Conservation (phyloP, 2,329 filamentous ascomycete species). For the Penicillium sp. region DNA sequence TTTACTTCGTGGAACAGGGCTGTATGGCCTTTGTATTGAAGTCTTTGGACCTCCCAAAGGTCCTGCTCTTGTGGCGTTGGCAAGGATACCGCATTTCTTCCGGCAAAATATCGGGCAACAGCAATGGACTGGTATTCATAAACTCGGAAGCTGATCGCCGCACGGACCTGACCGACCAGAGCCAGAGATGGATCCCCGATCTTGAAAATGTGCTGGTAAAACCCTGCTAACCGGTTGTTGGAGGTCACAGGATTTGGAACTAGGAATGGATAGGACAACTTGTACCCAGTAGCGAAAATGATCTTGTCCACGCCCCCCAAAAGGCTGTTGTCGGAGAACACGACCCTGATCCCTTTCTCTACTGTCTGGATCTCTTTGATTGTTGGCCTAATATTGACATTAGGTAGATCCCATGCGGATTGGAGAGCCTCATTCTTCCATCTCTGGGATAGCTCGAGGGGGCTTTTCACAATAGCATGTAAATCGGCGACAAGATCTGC, state of each 20-base stretch:
- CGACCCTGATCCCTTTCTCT: no score
- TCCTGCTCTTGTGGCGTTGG: conserved; percentile 19
- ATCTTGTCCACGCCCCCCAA: conserved; percentile 7
- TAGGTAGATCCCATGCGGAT: no score
- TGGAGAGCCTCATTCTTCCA: no score
- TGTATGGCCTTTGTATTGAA: conserved; percentile 17
- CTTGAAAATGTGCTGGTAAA: conserved; percentile 29
- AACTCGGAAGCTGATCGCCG: conserved; percentile 24
- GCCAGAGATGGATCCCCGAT: conserved; percentile 24
- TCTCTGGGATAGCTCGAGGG: no score
- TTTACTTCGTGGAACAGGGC: conserved; percentile 20
- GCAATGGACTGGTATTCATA: conserved; percentile 29
- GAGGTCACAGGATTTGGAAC: conserved; percentile 16
- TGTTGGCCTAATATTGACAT: no score
- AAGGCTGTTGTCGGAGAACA: no score
- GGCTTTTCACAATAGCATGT: no score
- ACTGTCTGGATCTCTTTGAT: no score
- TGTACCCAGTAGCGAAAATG: conserved; percentile 28
- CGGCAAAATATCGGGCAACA: conserved; percentile 24
- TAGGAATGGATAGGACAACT: conserved; percentile 25
- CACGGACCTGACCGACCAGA: conserved; percentile 24
- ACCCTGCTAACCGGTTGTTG: conserved; percentile 21
- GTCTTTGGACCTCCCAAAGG: conserved; percentile 21
- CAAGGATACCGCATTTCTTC: conserved; percentile 15
- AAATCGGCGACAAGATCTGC: no score